Evolutionary conservation across 495 filamentous ascomycete genomes (phyloP), one percentile per base, ranked within the genome.

Genomic region (Trichoderma reesei): DNA sequence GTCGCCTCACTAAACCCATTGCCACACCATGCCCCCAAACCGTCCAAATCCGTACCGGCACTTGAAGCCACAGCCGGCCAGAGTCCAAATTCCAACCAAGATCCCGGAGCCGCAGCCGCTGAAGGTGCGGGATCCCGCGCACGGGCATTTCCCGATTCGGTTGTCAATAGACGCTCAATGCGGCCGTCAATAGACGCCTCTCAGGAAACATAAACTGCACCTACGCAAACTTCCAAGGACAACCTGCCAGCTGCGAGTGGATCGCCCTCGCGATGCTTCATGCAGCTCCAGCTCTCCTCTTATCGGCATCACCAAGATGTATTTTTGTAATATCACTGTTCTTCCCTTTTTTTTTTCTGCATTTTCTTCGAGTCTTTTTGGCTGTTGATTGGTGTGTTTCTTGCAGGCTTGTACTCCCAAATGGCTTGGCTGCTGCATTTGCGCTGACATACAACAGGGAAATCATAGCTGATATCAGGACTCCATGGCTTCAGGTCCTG

Each of bases 131-230:
- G 26, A 34, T 34, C 20, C 4, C 5, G 20, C 11, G 48, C 48
- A 56, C 48, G 20, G 48, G 20, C 48, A 51, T 56, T 56, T 26
- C 48, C 48, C 20, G 8, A 31, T 56, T 33, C 48, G 48, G 48
- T 10, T 7, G 20, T 56, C 48, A 56, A 56, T 56, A 56, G 48
- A 33, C 14, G 48, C 48, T 56, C 48, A 33, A 56, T 56, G 7
- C 48, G 26, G 9, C 20, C 20, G 20, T 56, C 48, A 56, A 56
- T 56, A 56, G 20, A 56, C 48, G 48, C 48, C 48, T 56, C 48
- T 7, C 31, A 56, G n/a, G 46, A 20, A 26, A 51, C 16, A 18
- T 18, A 51, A 14, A 18, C 20, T 20, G 2, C 46, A 39, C 38
- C 11, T 6, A 39, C 38, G 11, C 48, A 56, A 56, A 56, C 8